A percentile compares a stretch with the other conserved stretches of the same genome.
phyloP scores from a whole-genome alignment of 768 basidiomycete species.

The Kwoniella heveanensis region DNA sequence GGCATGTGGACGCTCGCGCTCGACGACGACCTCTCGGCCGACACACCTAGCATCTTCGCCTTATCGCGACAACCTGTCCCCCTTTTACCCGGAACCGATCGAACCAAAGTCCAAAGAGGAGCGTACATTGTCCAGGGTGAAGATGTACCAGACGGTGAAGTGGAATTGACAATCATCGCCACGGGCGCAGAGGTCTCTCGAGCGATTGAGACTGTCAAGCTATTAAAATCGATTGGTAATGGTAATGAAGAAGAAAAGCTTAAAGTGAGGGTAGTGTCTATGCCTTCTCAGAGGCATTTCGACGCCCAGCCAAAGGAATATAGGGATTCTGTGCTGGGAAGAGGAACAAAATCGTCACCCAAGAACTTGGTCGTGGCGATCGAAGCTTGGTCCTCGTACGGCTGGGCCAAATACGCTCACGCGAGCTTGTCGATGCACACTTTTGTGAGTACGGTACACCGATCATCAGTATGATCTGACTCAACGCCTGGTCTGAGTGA shows the following conservation, averaged over 20 bases:
- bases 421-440: slow-evolving; percentile 51
- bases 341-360: too few relatives aligned
- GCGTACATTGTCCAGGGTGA: slow-evolving; percentile 43
- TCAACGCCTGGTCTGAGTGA: background rate
- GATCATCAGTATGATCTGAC: too few relatives aligned
- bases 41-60: slow-evolving; percentile 45
- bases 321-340: slow-evolving; percentile 36
- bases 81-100: slow-evolving; percentile 40
- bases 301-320: slow-evolving; percentile 43
- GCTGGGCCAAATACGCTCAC: slow-evolving; percentile 55
- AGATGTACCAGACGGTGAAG: slow-evolving; percentile 24
- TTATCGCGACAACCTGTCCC: slow-evolving; percentile 51
- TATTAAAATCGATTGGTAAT: slow-evolving; percentile 12
- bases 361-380: slow-evolving; percentile 48
- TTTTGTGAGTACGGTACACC: slow-evolving; percentile 45
- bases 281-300: slow-evolving; percentile 51
- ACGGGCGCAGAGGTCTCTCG: slow-evolving; percentile 52
- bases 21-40: slow-evolving; percentile 17
- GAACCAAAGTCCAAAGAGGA: slow-evolving; percentile 41
- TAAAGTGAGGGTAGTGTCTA: slow-evolving; percentile 51
- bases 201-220: slow-evolving; percentile 43
- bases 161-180: slow-evolving; percentile 47
- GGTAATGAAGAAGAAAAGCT: too few relatives aligned
- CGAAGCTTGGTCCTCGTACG: slow-evolving; percentile 52
- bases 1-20: slow-evolving; percentile 48